A percentile compares a stretch with the other conserved stretches of the same genome.
These are phyloP conservation scores for Plasmodium berghei DNA, from an alignment of 169 alveolate species.

Conservation along the genomic window DNA sequence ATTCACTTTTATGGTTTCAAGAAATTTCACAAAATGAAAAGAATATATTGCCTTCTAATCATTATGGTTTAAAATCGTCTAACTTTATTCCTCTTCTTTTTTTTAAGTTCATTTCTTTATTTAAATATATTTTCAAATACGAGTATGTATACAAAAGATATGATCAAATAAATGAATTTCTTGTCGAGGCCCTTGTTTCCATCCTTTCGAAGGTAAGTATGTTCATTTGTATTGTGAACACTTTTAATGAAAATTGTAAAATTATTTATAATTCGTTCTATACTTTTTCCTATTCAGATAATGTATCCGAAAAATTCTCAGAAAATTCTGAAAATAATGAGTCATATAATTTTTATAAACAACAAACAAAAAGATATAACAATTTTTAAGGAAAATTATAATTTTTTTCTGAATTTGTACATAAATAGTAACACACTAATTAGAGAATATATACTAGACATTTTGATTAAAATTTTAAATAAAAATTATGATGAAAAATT, in stretches of 20 bases:
- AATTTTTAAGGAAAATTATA: constrained; percentile 53
- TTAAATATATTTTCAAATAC: constrained; percentile 47
- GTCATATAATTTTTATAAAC: constrained; percentile 53
- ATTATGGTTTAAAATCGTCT: constrained; percentile 39
- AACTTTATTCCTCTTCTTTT: constrained; percentile 62
- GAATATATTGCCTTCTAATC: neutral
- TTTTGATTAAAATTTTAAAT: constrained; percentile 50
- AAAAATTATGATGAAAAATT: constrained; percentile 28
- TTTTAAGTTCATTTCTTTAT: constrained; percentile 46
- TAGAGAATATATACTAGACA: constrained; percentile 45
- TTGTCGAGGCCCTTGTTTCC: constrained; percentile 21
- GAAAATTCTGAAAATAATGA: constrained; percentile 41
- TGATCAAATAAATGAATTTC: constrained; percentile 44
- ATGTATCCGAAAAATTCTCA: constrained; percentile 41
- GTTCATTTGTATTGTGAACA: too few species aligned
- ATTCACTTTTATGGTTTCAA: neutral
- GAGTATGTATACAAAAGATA: constrained; percentile 50
- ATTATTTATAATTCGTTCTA: neutral
- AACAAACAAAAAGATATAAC: constrained; percentile 63
- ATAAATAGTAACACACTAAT: constrained; percentile 38
- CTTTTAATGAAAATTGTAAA: neutral
- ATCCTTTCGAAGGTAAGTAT: constrained; percentile 28
- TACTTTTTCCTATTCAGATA: constrained; percentile 8
- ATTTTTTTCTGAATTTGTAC: constrained; percentile 51
- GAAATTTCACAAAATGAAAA: neutral